These are phyloP conservation scores for Penicillium herquei DNA, from an alignment of 495 filamentous ascomycete genomes.

Conservation along the genomic window DNA sequence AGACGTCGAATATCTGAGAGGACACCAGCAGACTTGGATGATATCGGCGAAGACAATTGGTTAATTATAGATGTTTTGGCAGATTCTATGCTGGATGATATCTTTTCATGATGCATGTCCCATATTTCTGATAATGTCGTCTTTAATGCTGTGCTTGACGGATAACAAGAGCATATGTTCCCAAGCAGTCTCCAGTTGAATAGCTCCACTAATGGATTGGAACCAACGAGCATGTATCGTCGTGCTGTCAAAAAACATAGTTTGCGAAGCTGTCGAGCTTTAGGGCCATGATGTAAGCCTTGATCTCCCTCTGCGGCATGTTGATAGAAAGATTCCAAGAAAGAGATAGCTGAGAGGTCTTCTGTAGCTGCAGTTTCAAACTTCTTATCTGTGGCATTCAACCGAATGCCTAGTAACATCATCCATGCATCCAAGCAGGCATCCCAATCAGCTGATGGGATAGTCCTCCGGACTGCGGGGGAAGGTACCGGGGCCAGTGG, in stretches of 20 bases:
- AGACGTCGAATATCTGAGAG: constrained; percentile 37
- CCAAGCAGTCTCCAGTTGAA: constrained; percentile 41
- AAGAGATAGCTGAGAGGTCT: constrained; percentile 56
- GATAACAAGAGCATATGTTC: constrained; percentile 40
- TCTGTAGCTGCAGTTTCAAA: constrained; percentile 49
- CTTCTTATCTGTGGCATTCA: constrained; percentile 54
- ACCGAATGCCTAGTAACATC: constrained; percentile 57
- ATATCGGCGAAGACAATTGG: constrained; percentile 48
- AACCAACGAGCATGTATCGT: constrained; percentile 32
- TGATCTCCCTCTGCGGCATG: constrained; percentile 44
- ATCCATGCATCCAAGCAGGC: constrained; percentile 77
- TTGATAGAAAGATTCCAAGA: constrained; percentile 61
- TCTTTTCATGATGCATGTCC: constrained; percentile 34
- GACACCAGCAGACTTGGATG: constrained; percentile 23
- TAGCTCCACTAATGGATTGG: constrained; percentile 23
- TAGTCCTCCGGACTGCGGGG: constrained; percentile 59
- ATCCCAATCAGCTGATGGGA: constrained; percentile 72
- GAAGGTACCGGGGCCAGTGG: constrained; percentile 74
- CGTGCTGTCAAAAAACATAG: constrained; percentile 61
- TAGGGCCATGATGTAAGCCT: constrained; percentile 42
- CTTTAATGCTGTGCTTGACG: constrained; percentile 37
- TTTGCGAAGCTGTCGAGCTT: constrained; percentile 56
- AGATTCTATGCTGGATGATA: constrained; percentile 42
- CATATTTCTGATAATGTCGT: constrained; percentile 44
- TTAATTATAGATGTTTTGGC: constrained; percentile 47